Evolutionary conservation across 148 eudicot species (phyloP).

Genomic region (Chenopodium suecicum): DNA sequence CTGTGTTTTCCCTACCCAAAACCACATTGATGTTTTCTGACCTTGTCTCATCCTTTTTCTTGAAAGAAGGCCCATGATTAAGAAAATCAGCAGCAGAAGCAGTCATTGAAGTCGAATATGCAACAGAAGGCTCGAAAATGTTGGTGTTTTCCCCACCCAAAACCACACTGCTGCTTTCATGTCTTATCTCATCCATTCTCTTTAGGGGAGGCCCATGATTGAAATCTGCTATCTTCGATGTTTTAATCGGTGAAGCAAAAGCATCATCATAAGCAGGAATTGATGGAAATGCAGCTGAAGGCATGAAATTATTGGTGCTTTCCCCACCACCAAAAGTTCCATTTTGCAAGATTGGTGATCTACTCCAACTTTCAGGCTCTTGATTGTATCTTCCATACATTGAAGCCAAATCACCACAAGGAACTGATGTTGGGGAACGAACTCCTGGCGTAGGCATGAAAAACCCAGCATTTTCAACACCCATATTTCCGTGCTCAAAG

Average conservation of each 20-base stretch:
- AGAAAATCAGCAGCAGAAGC: background rate
- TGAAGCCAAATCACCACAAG: constrained; percentile 4
- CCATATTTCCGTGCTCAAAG: constrained; percentile 7
- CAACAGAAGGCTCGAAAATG: constrained; percentile 1
- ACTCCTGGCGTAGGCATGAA: constrained; percentile 19
- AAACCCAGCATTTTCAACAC: constrained; percentile 12
- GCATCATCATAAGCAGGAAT: background rate
- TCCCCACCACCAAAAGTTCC: background rate
- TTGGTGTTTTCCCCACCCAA: background rate
- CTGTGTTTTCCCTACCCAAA: background rate
- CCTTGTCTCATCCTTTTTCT: constrained; percentile 10
- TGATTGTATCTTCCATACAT: constrained; percentile 11
- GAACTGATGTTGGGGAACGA: constrained; percentile 6
- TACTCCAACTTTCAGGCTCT: constrained; percentile 2
- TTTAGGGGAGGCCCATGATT: background rate
- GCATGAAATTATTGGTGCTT: background rate
- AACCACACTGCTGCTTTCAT: background rate
- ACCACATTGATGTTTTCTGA: constrained; percentile 5
- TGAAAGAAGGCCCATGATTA: background rate
- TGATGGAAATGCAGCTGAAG: constrained; percentile 8
- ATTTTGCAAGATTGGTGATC: constrained; percentile 6
- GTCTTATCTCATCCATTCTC: background rate
- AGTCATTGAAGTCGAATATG: constrained; percentile 2
- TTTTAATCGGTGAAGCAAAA: background rate
- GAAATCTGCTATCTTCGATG: background rate